phyloP scores from a whole-genome alignment of 345 rosid species.

The Garcia nutans region DNA sequence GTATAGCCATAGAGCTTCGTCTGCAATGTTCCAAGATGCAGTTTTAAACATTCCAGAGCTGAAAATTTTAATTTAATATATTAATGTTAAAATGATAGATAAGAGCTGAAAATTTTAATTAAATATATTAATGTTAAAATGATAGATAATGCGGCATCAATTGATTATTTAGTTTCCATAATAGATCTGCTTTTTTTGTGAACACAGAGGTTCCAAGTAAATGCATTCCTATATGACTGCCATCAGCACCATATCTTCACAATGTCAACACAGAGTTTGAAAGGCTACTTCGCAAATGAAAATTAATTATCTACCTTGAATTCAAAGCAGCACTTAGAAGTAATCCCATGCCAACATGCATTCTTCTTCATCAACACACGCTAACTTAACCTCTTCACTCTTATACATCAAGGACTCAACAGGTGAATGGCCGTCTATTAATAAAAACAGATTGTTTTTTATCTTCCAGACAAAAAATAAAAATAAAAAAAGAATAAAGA shows the following conservation, averaged over 20 bases:
- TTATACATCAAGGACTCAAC: background rate
- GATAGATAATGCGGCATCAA: background rate
- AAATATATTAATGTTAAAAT: background rate
- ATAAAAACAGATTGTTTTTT: background rate
- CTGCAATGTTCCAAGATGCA: conserved; percentile 15
- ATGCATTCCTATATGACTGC: background rate
- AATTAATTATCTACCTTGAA: background rate
- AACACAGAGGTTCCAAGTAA: too few relatives aligned
- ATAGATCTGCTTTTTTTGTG: background rate
- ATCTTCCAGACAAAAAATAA: background rate
- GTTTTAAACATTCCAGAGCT: background rate
- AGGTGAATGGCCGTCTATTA: background rate
- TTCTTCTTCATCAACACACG: background rate
- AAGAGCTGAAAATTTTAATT: background rate
- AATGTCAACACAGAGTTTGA: background rate
- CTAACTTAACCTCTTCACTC: background rate
- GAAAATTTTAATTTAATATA: too few relatives aligned
- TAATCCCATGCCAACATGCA: background rate
- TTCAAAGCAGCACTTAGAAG: background rate
- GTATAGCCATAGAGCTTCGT: conserved; percentile 10
- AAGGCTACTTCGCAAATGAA: background rate
- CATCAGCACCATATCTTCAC: background rate
- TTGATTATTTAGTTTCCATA: background rate
- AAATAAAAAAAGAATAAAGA: too few relatives aligned
- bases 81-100: too few relatives aligned